Percentiles rank a stretch among this genome's conserved stretches.
Conservation (phyloP, 108 stramenopile species). For the Fistulifera solaris region DNA sequence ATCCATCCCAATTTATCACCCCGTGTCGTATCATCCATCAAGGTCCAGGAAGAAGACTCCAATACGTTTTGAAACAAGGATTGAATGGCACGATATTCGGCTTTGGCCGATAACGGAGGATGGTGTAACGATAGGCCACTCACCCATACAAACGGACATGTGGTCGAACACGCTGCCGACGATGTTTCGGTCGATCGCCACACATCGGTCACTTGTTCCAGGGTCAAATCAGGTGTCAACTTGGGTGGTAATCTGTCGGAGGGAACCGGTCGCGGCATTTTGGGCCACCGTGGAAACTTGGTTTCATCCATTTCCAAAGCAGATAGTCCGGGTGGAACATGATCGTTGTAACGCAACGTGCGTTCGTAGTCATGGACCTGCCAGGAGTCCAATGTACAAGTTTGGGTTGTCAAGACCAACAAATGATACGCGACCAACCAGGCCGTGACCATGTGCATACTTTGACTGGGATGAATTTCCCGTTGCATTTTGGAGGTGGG, state of each 20-base stretch:
- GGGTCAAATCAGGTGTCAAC: slow-evolving; percentile 42
- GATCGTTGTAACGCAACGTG: no score
- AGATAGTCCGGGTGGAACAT: not conserved
- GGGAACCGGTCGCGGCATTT: slow-evolving; percentile 28
- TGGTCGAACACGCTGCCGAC: no score
- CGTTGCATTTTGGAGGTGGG: slow-evolving; percentile 16
- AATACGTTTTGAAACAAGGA: slow-evolving; percentile 13
- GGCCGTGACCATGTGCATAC: slow-evolving; percentile 31
- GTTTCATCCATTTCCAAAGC: not conserved
- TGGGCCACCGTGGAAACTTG: slow-evolving; percentile 10
- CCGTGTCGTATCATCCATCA: slow-evolving; percentile 28
- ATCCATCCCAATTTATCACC: slow-evolving; percentile 56
- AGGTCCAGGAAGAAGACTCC: slow-evolving; percentile 22
- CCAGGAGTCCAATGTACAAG: slow-evolving; percentile 16
- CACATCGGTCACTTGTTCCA: slow-evolving; percentile 45
- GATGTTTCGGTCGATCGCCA: slow-evolving; percentile 19
- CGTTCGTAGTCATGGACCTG: no score
- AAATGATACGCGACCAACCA: slow-evolving; percentile 43
- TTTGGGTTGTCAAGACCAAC: slow-evolving; percentile 30
- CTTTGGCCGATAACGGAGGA: slow-evolving; percentile 2
- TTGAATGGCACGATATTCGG: slow-evolving; percentile 27
- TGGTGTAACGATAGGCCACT: slow-evolving; percentile 39
- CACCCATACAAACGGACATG: slow-evolving; percentile 46
- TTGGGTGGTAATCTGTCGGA: slow-evolving; percentile 41
- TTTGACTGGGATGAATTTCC: slow-evolving; percentile 54